Percentiles rank a stretch among this genome's conserved stretches.
These are phyloP conservation scores for Eucalyptus cloeziana DNA, from an alignment of 345 rosid species.

Conservation along the genomic window DNA sequence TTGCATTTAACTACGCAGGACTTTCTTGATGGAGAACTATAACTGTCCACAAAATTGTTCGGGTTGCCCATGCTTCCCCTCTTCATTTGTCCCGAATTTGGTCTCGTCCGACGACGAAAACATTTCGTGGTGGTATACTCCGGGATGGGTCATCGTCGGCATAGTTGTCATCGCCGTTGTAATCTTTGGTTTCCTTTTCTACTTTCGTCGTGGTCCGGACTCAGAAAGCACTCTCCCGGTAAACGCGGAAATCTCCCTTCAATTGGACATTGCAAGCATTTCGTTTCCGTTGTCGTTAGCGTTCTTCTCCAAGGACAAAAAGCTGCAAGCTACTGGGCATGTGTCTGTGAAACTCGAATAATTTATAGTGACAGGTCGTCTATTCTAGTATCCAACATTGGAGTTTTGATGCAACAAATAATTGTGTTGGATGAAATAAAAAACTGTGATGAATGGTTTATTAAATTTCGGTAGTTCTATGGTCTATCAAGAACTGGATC, in stretches of 20 bases:
- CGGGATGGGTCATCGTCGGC: not conserved
- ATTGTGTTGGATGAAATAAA: not conserved
- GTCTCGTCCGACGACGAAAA: not conserved
- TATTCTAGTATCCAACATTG: not conserved
- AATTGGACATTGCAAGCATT: fast-evolving
- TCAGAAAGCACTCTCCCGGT: fast-evolving
- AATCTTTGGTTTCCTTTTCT: not conserved
- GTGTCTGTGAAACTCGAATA: not conserved
- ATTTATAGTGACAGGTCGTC: not conserved
- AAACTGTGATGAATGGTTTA: not conserved
- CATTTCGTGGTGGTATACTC: not conserved
- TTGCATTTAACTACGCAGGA: not conserved
- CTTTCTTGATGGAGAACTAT: not conserved
- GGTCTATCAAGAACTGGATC: not conserved
- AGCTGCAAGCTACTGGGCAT: not conserved
- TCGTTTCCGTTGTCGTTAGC: not conserved
- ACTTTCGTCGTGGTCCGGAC: not conserved
- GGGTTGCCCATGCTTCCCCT: not conserved
- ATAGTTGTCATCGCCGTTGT: not conserved
- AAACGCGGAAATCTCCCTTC: fast-evolving
- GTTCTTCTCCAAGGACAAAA: not conserved
- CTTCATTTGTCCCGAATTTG: not conserved
- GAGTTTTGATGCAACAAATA: not conserved
- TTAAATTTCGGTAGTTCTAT: not conserved
- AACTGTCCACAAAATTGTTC: not conserved